Base-by-base conservation (phyloP, 2,329 filamentous ascomycete genomes). In the Colletotrichum truncatum region DNA sequence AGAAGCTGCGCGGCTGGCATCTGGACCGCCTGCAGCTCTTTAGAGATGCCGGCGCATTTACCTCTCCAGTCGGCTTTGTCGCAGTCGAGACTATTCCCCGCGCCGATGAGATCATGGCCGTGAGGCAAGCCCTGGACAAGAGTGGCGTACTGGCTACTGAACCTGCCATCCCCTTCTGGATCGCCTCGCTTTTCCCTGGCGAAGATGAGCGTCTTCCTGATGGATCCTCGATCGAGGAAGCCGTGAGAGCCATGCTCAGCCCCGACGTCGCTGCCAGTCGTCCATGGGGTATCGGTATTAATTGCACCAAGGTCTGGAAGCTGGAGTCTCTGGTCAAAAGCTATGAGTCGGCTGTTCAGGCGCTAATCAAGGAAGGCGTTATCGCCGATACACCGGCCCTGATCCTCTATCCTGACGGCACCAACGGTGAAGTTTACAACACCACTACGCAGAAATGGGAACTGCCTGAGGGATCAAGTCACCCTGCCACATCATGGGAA, bases 401-500 rank as follows among this genome's bases (percentile, higher is more conserved):
- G 56, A 84, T 92, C 4, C 70, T 92, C 16, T 92, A 91, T 73
- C 90, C 90, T 0, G 90, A 92, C 73, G 89, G 89, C 0, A 91
- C 90, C 2, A 89, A 88, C 48, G 88, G 88, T 0, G 87, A 91
- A 75, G 82, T 89, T 1, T 92, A 92, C 75, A 87, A 92, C 73
- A 89, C 89, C 1, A 77, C 75, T 0, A 89, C 87, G 6, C 85
- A 90, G 71, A 78, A 76, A 55, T 92, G 90, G 90, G 85, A 84
- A 68, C 61, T 78, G 1, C 79, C 78, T 0, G 71, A 74, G n/a
- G 73, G 70, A 2, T 67, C 58, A 4, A 32, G 54, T 6, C 66
- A 70, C 8, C 66, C 71, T 6, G 61, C 68, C 67, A 68, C 69
- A 0, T 74, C 82, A 0, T 87, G 85, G 85, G 84, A 85, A 61